Conservation (phyloP, 441 rosid genomes). For the Erysimum pusillum region DNA sequence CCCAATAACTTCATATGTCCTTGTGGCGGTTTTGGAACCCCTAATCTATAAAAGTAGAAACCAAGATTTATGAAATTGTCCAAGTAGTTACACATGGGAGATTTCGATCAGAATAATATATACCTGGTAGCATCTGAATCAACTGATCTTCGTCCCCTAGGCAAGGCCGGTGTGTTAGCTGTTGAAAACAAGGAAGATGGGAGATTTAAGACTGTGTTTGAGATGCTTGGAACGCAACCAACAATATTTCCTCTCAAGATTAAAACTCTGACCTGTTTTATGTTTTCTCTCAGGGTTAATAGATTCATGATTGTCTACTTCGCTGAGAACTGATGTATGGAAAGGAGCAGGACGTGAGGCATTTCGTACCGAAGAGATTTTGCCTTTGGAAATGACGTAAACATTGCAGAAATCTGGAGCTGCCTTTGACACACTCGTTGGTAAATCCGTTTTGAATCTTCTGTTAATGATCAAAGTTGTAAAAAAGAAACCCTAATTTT, state of each 20-base stretch:
- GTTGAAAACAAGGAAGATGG: constrained; percentile 19
- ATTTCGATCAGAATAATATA: background rate
- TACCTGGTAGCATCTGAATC: constrained; percentile 50
- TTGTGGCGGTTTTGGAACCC: constrained; percentile 43
- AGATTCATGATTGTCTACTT: constrained; percentile 48
- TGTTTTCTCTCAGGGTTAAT: constrained; percentile 44
- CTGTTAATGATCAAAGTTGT: constrained; percentile 47
- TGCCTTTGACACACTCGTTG: constrained; percentile 65
- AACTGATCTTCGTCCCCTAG: constrained; percentile 55
- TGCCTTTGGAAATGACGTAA: constrained; percentile 81
- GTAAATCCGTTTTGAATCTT: constrained; percentile 75
- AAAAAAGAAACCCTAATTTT: constrained; percentile 11
- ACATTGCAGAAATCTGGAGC: constrained; percentile 95
- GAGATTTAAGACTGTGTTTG: background rate
- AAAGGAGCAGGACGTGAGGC: constrained; percentile 80
- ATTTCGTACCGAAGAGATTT: constrained; percentile 62
- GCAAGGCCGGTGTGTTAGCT: constrained; percentile 31
- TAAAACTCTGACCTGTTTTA: constrained; percentile 52
- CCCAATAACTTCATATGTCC: constrained; percentile 48
- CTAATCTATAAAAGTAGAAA: constrained; percentile 54
- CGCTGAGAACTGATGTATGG: constrained; percentile 62
- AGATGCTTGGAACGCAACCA: constrained; percentile 34
- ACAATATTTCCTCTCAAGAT: background rate
- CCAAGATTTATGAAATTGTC: constrained; percentile 7
- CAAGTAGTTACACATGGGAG: constrained; percentile 22